These are phyloP conservation scores for Hanseniaspora sp. DNA, from an alignment of 1,139 yeast genomes.

Conservation along the genomic window DNA sequence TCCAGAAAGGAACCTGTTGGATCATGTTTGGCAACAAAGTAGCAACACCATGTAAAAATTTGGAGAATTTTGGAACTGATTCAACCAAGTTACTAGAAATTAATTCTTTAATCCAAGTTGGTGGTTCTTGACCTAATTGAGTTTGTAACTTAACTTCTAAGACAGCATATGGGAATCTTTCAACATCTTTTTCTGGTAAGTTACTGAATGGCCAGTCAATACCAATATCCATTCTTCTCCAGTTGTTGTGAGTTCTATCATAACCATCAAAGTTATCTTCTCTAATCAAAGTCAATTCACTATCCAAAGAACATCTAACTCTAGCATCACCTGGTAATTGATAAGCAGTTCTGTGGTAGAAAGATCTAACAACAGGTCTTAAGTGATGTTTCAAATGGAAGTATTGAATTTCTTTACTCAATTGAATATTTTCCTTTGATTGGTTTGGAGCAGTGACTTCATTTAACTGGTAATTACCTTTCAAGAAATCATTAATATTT, in stretches of 20 bases:
- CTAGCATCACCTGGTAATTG: slow-evolving; percentile 98
- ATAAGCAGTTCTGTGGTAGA: slow-evolving; percentile 95
- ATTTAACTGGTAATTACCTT: slow-evolving; percentile 73
- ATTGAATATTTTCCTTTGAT: slow-evolving; percentile 72
- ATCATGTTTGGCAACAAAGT: slow-evolving; percentile 73
- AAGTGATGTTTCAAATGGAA: slow-evolving; percentile 69
- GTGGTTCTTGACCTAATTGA: slow-evolving; percentile 97
- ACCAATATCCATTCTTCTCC: slow-evolving; percentile 98
- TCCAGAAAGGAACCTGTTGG: slow-evolving; percentile 85
- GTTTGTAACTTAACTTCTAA: slow-evolving; percentile 94
- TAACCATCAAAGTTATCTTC: slow-evolving; percentile 92
- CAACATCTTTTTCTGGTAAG: slow-evolving; percentile 70
- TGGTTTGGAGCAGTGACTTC: slow-evolving; percentile 91
- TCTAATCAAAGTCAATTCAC: slow-evolving; percentile 89
- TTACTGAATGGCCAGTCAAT: slow-evolving; percentile 91
- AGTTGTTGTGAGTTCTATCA: slow-evolving; percentile 81
- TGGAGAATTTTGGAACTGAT: slow-evolving; percentile 95
- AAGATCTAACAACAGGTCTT: slow-evolving; percentile 90
- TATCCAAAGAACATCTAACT: slow-evolving; percentile 92
- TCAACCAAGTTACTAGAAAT: slow-evolving; percentile 88
- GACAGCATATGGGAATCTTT: slow-evolving; percentile 94
- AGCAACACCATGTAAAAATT: slow-evolving; percentile 93
- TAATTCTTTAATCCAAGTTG: slow-evolving; percentile 89
- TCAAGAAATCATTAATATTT: slow-evolving; percentile 70
- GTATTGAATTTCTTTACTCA: slow-evolving; percentile 88